Evolutionary conservation across 805 yeast species (phyloP).

Genomic region (Zygotorulaspora danielsina): DNA sequence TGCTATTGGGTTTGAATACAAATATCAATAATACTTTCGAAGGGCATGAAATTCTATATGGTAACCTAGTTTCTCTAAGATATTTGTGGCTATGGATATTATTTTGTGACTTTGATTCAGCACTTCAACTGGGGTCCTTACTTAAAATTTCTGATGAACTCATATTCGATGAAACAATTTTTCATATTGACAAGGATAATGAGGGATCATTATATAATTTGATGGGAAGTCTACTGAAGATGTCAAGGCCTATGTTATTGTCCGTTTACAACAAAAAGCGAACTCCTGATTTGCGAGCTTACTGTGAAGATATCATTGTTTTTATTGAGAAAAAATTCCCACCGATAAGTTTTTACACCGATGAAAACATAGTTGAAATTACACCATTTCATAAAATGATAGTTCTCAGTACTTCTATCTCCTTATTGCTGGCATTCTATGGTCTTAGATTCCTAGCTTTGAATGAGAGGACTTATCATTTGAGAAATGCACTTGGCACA

Average conservation of each 20-base stretch:
- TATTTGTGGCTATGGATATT: conserved; percentile 30
- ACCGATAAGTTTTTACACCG: conserved; percentile 14
- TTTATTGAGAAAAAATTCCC: conserved; percentile 13
- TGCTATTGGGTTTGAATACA: conserved; percentile 25
- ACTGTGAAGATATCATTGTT: conserved; percentile 6
- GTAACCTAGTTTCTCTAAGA: conserved; percentile 21
- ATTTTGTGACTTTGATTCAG: conserved; percentile 22
- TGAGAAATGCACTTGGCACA: conserved; percentile 14
- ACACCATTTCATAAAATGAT: conserved; percentile 3
- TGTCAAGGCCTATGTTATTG: conserved; percentile 20
- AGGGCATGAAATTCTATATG: conserved; percentile 18
- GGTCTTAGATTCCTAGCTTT: conserved; percentile 18
- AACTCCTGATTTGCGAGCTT: conserved; percentile 14
- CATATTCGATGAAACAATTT: conserved; percentile 6
- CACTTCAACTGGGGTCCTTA: conserved; percentile 28
- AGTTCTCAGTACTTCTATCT: conserved; percentile 7
- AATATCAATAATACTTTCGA: conserved; percentile 18
- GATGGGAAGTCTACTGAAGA: conserved; percentile 15
- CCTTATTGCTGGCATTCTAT: conserved; percentile 12
- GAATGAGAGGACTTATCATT: conserved; percentile 10
- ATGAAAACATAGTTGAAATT: conserved; percentile 3
- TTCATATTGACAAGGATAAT: conserved; percentile 3
- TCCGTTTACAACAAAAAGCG: conserved; percentile 10
- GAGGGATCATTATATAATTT: conserved; percentile 9
- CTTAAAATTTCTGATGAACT: conserved; percentile 10